A percentile compares a stretch with the other conserved stretches of the same genome.
Conservation (phyloP, 106 monocot species). For the Hemerocallis citrina region DNA sequence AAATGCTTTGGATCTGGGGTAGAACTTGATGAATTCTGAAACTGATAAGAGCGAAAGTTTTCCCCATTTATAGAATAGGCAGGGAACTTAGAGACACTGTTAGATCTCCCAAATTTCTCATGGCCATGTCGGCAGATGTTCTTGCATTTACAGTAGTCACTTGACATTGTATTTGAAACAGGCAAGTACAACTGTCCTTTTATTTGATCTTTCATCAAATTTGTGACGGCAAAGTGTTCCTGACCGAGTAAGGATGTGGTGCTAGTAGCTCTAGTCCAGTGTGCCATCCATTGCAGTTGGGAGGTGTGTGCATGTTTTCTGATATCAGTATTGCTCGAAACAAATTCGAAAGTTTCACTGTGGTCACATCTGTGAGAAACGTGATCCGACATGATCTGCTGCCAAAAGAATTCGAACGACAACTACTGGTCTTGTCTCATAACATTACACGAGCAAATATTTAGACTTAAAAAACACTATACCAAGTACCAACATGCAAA, state of each 20-base stretch:
- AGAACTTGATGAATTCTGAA: slow-evolving; percentile 11
- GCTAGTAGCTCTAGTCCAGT: slow-evolving; percentile 18
- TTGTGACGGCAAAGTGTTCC: not conserved
- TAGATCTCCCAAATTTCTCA: slow-evolving; percentile 3
- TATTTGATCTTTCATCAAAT: not conserved
- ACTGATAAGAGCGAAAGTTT: slow-evolving; percentile 8
- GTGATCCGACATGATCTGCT: slow-evolving; percentile 19
- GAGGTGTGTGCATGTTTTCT: slow-evolving; percentile 2
- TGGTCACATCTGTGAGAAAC: slow-evolving; percentile 5
- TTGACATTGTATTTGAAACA: slow-evolving; percentile 2
- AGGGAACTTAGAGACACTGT: not conserved
- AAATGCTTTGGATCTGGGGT: slow-evolving; percentile 18
- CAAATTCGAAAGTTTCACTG: slow-evolving; percentile 13
- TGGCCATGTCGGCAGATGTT: not conserved
- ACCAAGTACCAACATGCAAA: no score
- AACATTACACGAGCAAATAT: no score
- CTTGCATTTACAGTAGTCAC: slow-evolving; percentile 1
- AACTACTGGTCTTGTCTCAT: no score
- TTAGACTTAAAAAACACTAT: no score
- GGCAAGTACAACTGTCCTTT: not conserved
- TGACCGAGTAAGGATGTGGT: not conserved
- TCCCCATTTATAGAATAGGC: slow-evolving; percentile 10
- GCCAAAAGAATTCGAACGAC: no score
- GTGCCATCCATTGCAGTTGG: slow-evolving; percentile 26
- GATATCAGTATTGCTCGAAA: not conserved